A percentile compares a stretch with the other conserved stretches of the same genome.
Evolutionary conservation across 805 yeast genomes (phyloP).

Genomic region (Kodamaea restingae): DNA sequence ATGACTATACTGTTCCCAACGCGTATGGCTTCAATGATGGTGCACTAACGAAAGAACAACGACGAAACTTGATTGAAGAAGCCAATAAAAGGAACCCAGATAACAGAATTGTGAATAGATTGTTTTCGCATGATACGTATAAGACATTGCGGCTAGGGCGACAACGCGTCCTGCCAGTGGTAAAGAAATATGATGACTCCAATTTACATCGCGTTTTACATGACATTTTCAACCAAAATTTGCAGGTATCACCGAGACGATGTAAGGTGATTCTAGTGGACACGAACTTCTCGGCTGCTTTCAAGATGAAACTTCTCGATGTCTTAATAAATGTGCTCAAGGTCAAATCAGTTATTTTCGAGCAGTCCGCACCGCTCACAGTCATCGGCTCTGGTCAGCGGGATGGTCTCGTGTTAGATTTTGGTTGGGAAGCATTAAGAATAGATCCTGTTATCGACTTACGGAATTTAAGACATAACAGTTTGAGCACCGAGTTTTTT

Average conservation of each 20-base stretch:
- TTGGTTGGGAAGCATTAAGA: conserved; percentile 24
- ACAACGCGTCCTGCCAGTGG: neutral
- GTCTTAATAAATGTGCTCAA: conserved; percentile 21
- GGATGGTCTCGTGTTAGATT: conserved; percentile 26
- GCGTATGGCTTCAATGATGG: conserved; percentile 18
- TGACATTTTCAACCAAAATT: conserved; percentile 11
- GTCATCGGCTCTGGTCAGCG: conserved; percentile 19
- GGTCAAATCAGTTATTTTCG: conserved; percentile 22
- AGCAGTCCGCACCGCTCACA: conserved; percentile 17
- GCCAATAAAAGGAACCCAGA: neutral
- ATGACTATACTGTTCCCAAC: conserved; percentile 14
- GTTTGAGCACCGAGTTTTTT: neutral
- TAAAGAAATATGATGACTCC: neutral
- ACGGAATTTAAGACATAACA: conserved; percentile 10
- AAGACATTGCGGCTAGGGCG: neutral
- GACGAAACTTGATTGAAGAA: conserved; percentile 4
- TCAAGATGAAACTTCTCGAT: conserved; percentile 16
- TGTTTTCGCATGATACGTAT: neutral
- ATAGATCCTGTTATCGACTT: conserved; percentile 23
- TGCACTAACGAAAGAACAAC: conserved; percentile 17
- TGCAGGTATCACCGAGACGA: conserved; percentile 17
- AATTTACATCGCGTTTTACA: conserved; percentile 6
- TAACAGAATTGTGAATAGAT: neutral
- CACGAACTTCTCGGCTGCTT: conserved; percentile 13
- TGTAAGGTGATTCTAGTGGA: conserved; percentile 22